Base-by-base conservation (phyloP, 768 basidiomycete species). In the Coprinellus micaceus region DNA sequence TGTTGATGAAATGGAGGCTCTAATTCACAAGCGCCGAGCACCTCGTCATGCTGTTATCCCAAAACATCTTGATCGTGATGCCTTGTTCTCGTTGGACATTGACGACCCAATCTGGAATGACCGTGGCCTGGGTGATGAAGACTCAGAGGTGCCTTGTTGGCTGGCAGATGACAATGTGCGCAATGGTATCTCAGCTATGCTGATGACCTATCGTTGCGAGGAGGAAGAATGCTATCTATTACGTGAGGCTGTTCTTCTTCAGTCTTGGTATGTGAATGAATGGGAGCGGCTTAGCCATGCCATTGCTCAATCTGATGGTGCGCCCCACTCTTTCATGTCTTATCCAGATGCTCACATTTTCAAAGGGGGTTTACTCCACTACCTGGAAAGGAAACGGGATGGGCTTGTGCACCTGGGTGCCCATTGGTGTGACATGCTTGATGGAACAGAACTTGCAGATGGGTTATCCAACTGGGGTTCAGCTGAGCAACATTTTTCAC, bases 51-150 rank as follows among this genome's bases (percentile, higher is more conserved):
- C 67, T n/a, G 13, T 64, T 9, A 47, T 54, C 0, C 73, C 71
- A 15, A 43, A 51, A 4, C 47, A 47, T 5, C 70, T 74, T 33
- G 55, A 60, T 1, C 28, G 28, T 11, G 49, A 63, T 11, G 59
- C 60, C 1, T 46, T 75, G 3, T 75, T 67, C 40, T 52, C 55
- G 1, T 61, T 75, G 0, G 71, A 74, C 61, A 69, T 75, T 24
- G 71, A 74, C 63, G 71, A 73, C 57, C 58, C 61, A n/a, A 71
- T 74, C 15, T 75, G 73, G 71, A 65, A 71, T 50, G 68, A 72
- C 52, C 19, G 64, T 46, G 69, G 69, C 1, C 59, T 74, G 2
- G 52, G 39, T 19, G 61, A 58, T 40, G 66, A 69, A 24, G 60
- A 67, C 43, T 22, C 40, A 44, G 41, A 46, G n/a, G 17, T 59